Evolutionary conservation across 306 rosid species (phyloP).

Genomic region (Styphnolobium japonicum): DNA sequence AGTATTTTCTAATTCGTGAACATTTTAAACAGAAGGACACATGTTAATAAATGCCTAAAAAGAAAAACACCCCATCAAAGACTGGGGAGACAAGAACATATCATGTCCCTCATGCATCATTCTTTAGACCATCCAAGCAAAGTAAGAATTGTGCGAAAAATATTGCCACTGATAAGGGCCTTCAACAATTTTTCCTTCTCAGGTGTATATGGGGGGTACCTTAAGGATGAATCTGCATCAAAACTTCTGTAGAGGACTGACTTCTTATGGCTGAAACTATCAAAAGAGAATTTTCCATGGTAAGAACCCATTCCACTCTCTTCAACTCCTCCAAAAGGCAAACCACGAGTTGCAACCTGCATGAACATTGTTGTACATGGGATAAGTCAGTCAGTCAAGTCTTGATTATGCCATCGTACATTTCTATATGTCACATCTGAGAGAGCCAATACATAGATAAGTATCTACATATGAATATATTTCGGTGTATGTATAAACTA

Average conservation of each 20-base stretch:
- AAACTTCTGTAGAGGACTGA: constrained; percentile 72
- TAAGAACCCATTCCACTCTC: constrained; percentile 91
- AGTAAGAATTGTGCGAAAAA: constrained; percentile 38
- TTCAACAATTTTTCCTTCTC: constrained; percentile 55
- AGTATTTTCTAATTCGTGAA: background rate
- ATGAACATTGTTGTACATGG: background rate
- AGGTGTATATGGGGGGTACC: constrained; percentile 78
- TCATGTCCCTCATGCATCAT: constrained; percentile 3
- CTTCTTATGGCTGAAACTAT: constrained; percentile 77
- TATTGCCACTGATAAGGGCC: constrained; percentile 52
- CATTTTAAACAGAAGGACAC: background rate
- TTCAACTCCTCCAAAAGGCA: constrained; percentile 90
- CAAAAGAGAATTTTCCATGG: constrained; percentile 82
- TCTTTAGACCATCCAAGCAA: constrained; percentile 56
- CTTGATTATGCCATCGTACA: background rate
- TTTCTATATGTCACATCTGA: background rate
- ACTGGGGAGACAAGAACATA: background rate
- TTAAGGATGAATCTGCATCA: constrained; percentile 50
- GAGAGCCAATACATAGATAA: background rate
- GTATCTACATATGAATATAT: background rate
- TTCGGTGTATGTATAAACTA: background rate
- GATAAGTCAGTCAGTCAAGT: background rate
- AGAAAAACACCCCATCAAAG: background rate
- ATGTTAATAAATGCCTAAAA: background rate
- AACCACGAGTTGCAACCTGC: constrained; percentile 61